Evolutionary conservation across 345 rosid genomes (phyloP).

Genomic region (Gossypium longicalyx): DNA sequence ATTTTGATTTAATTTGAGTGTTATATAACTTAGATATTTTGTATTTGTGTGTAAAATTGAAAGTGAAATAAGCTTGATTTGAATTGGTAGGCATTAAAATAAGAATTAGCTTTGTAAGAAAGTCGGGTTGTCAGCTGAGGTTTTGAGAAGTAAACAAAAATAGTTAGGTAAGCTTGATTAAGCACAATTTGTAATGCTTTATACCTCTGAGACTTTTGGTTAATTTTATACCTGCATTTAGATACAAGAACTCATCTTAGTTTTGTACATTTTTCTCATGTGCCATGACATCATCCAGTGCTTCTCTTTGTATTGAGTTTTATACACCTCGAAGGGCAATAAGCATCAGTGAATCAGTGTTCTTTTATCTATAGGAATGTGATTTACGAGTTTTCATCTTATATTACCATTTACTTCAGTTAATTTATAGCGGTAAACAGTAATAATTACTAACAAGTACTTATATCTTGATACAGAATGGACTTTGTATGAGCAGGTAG

Average conservation of each 20-base stretch:
- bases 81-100: background rate
- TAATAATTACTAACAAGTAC: background rate
- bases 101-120: conserved; percentile 4
- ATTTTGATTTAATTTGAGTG: conserved; percentile 13
- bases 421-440: background rate
- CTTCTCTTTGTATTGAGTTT: background rate
- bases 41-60: background rate
- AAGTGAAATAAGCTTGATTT: conserved; percentile 3
- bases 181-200: background rate
- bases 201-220: background rate
- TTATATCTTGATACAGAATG: conserved; percentile 54
- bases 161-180: background rate
- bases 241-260: background rate
- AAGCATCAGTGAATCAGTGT: background rate
- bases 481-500: conserved; percentile 91
- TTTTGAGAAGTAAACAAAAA: background rate
- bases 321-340: background rate
- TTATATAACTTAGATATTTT: background rate
- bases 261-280: background rate
- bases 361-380: background rate
- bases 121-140: background rate
- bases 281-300: background rate
- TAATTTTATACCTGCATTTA: background rate
- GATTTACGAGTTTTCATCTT: background rate
- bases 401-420: background rate